These are phyloP conservation scores for Xylaria acuta DNA, from an alignment of 495 filamentous ascomycete species.

Conservation along the genomic window DNA sequence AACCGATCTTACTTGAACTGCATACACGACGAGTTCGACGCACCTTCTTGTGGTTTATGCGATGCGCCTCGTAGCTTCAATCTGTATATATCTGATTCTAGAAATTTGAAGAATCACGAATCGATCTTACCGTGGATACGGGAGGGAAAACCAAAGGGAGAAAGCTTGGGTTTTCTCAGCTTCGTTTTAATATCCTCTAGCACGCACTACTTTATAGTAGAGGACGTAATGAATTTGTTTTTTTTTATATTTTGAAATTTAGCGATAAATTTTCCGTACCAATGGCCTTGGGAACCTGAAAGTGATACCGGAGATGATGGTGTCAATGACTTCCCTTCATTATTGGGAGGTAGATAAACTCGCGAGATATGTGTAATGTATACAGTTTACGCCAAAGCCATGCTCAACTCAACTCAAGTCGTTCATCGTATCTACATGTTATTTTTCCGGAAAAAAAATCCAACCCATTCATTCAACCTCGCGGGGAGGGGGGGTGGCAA, in stretches of 20 bases:
- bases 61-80: background rate
- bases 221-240: constrained; percentile 31
- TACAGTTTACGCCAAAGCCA: constrained; percentile 7
- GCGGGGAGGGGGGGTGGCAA: background rate
- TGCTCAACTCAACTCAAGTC: constrained; percentile 16
- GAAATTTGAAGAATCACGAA: background rate
- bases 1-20: background rate
- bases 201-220: background rate
- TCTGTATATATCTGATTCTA: constrained; percentile 22
- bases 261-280: background rate
- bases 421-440: constrained; percentile 12
- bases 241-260: background rate
- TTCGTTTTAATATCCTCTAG: constrained; percentile 32
- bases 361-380: background rate
- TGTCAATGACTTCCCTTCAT: background rate
- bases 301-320: background rate
- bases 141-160: background rate
- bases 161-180: constrained; percentile 24
- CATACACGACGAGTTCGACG: constrained; percentile 1
- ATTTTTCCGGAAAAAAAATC: background rate
- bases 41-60: background rate
- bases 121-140: background rate
- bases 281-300: background rate
- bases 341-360: background rate
- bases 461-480: background rate